Evolutionary conservation across 192 early-diverging fungal species (phyloP).

Genomic region (Pilaira anomala): DNA sequence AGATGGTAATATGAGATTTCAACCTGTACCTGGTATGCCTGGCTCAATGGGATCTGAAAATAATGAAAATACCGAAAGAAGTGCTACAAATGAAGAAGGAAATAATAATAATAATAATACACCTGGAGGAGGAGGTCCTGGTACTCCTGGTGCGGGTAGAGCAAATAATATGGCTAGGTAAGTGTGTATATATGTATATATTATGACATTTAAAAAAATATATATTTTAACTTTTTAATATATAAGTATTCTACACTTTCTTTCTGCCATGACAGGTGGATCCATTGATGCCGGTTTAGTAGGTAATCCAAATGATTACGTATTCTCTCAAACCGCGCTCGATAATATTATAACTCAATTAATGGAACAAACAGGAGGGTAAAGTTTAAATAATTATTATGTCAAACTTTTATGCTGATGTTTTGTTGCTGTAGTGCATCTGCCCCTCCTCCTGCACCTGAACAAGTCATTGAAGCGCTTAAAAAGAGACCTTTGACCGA

Average conservation of each 20-base stretch:
- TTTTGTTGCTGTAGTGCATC: conserved; percentile 43
- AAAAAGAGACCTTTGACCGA: conserved; percentile 48
- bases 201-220: too few relatives aligned
- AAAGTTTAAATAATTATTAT: conserved; percentile 12
- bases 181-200: not conserved
- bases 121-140: not conserved
- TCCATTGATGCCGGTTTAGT: conserved; percentile 44
- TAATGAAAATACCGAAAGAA: not conserved
- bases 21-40: not conserved
- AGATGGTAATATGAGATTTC: conserved; percentile 11
- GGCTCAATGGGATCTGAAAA: not conserved
- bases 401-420: not conserved
- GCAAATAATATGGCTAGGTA: conserved; percentile 12
- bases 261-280: conserved; percentile 36
- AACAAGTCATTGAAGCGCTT: conserved; percentile 69
- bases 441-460: conserved; percentile 78
- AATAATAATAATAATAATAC: not conserved
- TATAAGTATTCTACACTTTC: conserved; percentile 21
- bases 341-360: conserved; percentile 88
- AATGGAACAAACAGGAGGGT: conserved; percentile 70
- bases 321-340: conserved; percentile 72
- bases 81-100: not conserved
- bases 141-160: not conserved
- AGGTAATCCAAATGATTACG: conserved; percentile 80
- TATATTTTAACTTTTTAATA: not conserved